Evolutionary conservation across 1,139 yeast genomes (phyloP), one percentile per base, ranked within the genome.

Genomic region (Nakaseomyces kungkrabaensis): DNA sequence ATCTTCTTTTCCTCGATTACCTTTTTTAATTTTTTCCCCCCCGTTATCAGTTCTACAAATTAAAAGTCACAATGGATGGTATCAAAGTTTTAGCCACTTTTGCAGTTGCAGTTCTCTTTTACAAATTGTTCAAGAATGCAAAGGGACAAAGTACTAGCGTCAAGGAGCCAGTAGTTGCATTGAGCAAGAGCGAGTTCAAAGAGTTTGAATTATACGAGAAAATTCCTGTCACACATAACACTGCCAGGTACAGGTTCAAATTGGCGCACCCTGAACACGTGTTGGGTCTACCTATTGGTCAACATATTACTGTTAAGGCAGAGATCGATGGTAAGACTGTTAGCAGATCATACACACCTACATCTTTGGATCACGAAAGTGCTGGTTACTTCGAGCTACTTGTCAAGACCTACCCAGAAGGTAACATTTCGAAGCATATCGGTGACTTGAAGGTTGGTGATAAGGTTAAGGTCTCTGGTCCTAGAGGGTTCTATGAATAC

Each of bases 231-330:
- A 77, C 88, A 38, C 95, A 86, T 68, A 89, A 90, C 68, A 77
- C 96, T 11, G 88, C 94, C 50, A 72, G 88, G 52, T 90, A 86
- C 69, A 78, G 94, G 63, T 89, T 92, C 64, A 90, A 86, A 3
- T 78, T 92, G 60, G 96, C 96, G 49, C 76, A 77, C 54, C 75
- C 83, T 38, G 74, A 80, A 47, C 94, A 86, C 66, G 74, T 81
- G 48, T 76, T 92, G 54, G 97, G 97, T 6, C 77, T 92, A 59
- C 97, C 97, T 50, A 85, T 89, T 64, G 98, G 98, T 50, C 97
- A 92, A 72, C 96, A 89, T 66, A 82, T 89, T 62, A 77, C 86
- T 45, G 81, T 87, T 60, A 79, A 82, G 36, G 92, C 95, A 44
- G 73, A 71, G 46, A 79, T 85, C 60, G 76, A 78, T 58, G 97